These are phyloP conservation scores for Kwoniella sp. DNA, from an alignment of 768 basidiomycete species.

Conservation along the genomic window DNA sequence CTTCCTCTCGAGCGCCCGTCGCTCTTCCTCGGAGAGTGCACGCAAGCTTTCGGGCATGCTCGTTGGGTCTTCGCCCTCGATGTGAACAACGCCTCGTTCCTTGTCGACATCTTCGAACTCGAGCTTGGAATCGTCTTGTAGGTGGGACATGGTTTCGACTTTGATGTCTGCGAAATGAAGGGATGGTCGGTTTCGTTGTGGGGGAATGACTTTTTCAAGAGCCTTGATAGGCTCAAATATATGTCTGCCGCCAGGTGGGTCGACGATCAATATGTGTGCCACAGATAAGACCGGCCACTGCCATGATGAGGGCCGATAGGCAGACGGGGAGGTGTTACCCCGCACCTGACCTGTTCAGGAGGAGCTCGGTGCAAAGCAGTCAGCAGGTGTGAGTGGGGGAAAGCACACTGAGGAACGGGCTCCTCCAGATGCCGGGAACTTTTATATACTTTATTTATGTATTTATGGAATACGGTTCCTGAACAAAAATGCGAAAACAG, in stretches of 20 bases:
- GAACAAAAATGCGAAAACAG: too few species aligned
- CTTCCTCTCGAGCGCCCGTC: slow-evolving; percentile 24
- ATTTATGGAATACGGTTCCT: neutral
- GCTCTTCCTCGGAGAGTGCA: slow-evolving; percentile 28
- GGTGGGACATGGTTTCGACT: neutral
- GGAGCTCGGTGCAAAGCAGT: too few species aligned
- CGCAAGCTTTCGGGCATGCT: slow-evolving; percentile 32
- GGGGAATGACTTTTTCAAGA: neutral
- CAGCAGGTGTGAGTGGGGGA: too few species aligned
- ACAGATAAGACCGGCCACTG: too few species aligned
- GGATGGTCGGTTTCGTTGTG: neutral
- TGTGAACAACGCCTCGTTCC: neutral
- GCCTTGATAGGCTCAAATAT: slow-evolving; percentile 3
- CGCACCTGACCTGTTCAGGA: too few species aligned
- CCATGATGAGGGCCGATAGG: too few species aligned
- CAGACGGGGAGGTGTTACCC: too few species aligned
- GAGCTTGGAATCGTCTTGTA: neutral
- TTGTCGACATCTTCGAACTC: slow-evolving; percentile 9
- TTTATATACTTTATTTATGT: neutral
- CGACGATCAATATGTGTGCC: neutral
- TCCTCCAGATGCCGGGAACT: too few species aligned
- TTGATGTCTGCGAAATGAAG: neutral
- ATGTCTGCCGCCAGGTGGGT: neutral
- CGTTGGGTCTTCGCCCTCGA: slow-evolving; percentile 1
- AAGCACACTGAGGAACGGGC: too few species aligned